These are phyloP conservation scores for Cudoniella acicularis DNA, from an alignment of 495 filamentous ascomycete species.

Conservation along the genomic window DNA sequence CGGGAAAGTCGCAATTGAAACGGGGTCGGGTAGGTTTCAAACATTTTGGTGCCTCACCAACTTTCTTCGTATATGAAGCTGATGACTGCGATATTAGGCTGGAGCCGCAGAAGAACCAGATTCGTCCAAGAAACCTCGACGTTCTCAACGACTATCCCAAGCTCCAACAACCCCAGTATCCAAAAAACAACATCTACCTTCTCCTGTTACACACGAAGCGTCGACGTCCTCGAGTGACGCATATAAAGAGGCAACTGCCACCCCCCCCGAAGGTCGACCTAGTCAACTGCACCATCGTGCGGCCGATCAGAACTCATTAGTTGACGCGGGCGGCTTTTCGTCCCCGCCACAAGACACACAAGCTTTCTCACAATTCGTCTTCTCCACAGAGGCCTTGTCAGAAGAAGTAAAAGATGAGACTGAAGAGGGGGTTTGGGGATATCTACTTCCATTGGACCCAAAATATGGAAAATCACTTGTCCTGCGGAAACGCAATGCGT, in stretches of 20 bases:
- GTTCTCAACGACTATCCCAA: slow-evolving; percentile 53
- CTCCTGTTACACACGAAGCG: slow-evolving; percentile 65
- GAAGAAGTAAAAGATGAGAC: slow-evolving; percentile 77
- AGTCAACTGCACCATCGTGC: slow-evolving; percentile 52
- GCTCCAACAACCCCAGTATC: slow-evolving; percentile 56
- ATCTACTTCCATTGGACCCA: slow-evolving; percentile 76
- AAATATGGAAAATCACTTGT: slow-evolving; percentile 66
- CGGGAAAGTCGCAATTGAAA: slow-evolving; percentile 54
- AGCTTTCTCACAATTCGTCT: slow-evolving; percentile 72
- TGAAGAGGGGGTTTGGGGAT: slow-evolving; percentile 93
- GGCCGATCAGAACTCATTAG: slow-evolving; percentile 27
- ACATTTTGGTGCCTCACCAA: slow-evolving; percentile 11
- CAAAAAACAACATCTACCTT: slow-evolving; percentile 70
- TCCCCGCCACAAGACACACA: slow-evolving; percentile 59
- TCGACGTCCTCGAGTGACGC: slow-evolving; percentile 52
- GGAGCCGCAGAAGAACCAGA: slow-evolving; percentile 39
- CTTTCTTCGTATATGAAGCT: slow-evolving; percentile 4
- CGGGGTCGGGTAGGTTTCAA: slow-evolving; percentile 40
- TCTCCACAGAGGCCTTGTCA: slow-evolving; percentile 68
- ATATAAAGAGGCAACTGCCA: slow-evolving; percentile 67
- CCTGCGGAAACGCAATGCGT: slow-evolving; percentile 62
- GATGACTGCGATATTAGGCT: slow-evolving; percentile 21
- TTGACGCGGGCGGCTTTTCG: slow-evolving; percentile 34
- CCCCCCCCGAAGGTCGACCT: slow-evolving; percentile 61
- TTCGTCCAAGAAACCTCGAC: slow-evolving; percentile 62